These are phyloP conservation scores for Cutaneotrichosporon dermatis DNA, from an alignment of 1,284 basidiomycete genomes.

Conservation along the genomic window DNA sequence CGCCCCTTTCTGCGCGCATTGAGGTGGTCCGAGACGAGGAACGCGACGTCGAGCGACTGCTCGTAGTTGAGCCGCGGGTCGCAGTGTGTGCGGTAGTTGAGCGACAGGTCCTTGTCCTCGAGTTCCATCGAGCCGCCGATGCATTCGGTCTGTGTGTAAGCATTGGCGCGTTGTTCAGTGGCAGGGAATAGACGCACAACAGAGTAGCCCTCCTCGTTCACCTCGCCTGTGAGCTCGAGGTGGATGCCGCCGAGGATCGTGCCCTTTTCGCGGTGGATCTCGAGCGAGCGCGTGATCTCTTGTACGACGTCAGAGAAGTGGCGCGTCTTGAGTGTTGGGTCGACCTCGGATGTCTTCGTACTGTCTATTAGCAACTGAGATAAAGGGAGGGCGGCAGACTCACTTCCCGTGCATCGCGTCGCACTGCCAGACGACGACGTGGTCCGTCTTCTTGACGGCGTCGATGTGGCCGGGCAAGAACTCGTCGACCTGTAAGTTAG, in stretches of 20 bases:
- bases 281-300: conserved; percentile 76
- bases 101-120: conserved; percentile 53
- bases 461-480: conserved; percentile 75
- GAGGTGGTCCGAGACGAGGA: conserved; percentile 50
- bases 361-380: conserved; percentile 48
- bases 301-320: conserved; percentile 85
- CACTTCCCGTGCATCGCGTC: conserved; percentile 72
- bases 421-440: conserved; percentile 88
- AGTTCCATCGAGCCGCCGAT: conserved; percentile 58
- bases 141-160: conserved; percentile 51
- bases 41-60: conserved; percentile 54
- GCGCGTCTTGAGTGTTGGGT: conserved; percentile 68
- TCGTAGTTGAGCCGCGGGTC: conserved; percentile 56
- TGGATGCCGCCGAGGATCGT: conserved; percentile 90
- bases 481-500: conserved; percentile 59
- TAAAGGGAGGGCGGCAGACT: background rate
- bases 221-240: conserved; percentile 92
- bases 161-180: background rate
- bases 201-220: conserved; percentile 86
- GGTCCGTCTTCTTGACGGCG: conserved; percentile 73
- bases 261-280: conserved; percentile 66
- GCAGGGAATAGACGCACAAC: conserved; percentile 52
- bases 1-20: conserved; percentile 45
- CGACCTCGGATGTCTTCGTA: conserved; percentile 69
- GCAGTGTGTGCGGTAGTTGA: conserved; percentile 54